Conservation (phyloP, 441 rosid genomes). For the Melastoma candidum region DNA sequence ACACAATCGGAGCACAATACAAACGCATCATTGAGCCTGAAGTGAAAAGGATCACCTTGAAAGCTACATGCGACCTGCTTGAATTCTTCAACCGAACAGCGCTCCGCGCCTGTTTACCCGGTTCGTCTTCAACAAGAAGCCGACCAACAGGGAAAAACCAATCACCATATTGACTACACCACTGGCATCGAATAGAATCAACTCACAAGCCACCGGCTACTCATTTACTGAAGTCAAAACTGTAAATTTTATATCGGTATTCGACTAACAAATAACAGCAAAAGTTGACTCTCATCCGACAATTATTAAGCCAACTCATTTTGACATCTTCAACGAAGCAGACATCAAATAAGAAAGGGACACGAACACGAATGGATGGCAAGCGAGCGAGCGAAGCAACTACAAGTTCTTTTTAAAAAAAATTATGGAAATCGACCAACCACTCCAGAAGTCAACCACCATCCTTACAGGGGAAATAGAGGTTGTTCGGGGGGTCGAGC, state of each 20-base stretch:
- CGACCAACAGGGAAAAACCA: neutral
- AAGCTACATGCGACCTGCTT: slow-evolving; percentile 66
- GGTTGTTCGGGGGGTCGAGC: slow-evolving; percentile 65
- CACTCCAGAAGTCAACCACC: slow-evolving; percentile 8
- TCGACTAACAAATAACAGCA: no score
- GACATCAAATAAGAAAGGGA: no score
- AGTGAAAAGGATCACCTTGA: slow-evolving; percentile 30
- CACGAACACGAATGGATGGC: neutral
- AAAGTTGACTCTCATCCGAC: no score
- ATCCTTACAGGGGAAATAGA: slow-evolving; percentile 73
- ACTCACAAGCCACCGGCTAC: no score
- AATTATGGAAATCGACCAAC: neutral
- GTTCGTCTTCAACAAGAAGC: slow-evolving; percentile 35
- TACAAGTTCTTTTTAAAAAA: neutral
- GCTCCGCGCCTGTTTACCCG: slow-evolving; percentile 64
- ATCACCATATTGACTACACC: no score
- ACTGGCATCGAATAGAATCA: no score
- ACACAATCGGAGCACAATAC: no score
- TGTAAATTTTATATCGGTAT: no score
- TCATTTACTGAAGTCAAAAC: no score
- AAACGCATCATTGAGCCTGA: neutral
- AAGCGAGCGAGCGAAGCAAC: neutral
- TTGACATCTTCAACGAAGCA: neutral
- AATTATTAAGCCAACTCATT: no score
- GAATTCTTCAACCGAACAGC: slow-evolving; percentile 54